Conservation (phyloP, 441 rosid species). For the Populus tomentosa region DNA sequence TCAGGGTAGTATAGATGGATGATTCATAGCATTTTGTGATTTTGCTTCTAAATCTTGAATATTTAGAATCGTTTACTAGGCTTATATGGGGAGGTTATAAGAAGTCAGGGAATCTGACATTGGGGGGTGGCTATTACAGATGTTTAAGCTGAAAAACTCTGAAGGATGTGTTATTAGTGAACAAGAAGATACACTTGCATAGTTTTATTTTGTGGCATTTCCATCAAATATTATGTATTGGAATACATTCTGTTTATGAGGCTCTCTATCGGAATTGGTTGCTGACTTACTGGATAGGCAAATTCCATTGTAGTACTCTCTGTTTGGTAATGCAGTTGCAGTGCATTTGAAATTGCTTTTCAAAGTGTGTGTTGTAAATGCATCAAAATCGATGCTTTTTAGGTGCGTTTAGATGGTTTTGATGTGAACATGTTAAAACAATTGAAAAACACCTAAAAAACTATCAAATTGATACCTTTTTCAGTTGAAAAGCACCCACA, state of each 20-base stretch:
- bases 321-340: not conserved
- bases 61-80: not conserved
- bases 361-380: not conserved
- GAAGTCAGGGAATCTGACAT: not conserved
- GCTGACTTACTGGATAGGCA: not conserved
- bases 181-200: not conserved
- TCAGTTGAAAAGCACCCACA: not conserved
- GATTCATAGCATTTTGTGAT: not conserved
- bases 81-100: not conserved
- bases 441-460: not conserved
- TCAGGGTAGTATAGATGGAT: not conserved
- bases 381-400: not conserved
- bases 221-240: not conserved
- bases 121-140: not conserved
- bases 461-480: too few species aligned
- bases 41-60: not conserved
- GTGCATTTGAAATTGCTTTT: not conserved
- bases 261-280: not conserved
- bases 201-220: not conserved
- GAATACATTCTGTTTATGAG: not conserved
- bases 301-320: not conserved
- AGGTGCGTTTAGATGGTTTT: not conserved
- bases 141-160: not conserved
- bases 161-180: not conserved
- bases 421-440: not conserved